phyloP scores from a whole-genome alignment of 2,329 filamentous ascomycete species.

The Sarocladium brachiariae region DNA sequence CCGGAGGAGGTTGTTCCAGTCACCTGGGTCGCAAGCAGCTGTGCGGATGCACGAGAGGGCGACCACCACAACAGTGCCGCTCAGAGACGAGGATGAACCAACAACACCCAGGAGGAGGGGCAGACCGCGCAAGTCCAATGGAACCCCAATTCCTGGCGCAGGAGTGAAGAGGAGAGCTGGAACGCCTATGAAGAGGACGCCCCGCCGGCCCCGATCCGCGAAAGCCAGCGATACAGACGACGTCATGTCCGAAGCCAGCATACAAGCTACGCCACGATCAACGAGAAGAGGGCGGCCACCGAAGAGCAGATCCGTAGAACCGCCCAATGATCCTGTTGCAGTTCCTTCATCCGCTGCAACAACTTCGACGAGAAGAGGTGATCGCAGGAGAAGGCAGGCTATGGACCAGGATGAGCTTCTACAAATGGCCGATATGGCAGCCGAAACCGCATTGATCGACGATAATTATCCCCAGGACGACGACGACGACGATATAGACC shows the following conservation, averaged over 20 bases:
- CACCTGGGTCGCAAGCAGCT: conserved; percentile 17
- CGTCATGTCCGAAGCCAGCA: conserved; percentile 14
- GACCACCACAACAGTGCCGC: conserved; percentile 44
- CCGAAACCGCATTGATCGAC: conserved; percentile 11
- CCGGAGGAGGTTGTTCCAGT: conserved; percentile 37
- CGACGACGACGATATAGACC: conserved; percentile 23
- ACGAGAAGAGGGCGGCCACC: conserved; percentile 12
- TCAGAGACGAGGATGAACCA: conserved; percentile 30
- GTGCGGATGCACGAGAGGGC: conserved; percentile 22
- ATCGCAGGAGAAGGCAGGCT: conserved; percentile 17
- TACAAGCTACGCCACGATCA: conserved; percentile 24
- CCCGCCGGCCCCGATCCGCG: conserved; percentile 26
- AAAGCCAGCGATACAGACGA: conserved; percentile 22
- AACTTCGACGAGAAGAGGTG: conserved; percentile 13
- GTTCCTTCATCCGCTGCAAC: conserved; percentile 13
- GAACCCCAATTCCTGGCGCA: conserved; percentile 41
- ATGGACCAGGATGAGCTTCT: conserved; percentile 21
- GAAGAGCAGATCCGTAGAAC: conserved; percentile 16
- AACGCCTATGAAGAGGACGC: conserved; percentile 34
- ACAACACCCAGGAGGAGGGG: conserved; percentile 36
- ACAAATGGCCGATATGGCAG: conserved; percentile 18
- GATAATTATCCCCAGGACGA: conserved; percentile 14
- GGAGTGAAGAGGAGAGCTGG: conserved; percentile 38
- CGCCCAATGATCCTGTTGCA: conserved; percentile 19
- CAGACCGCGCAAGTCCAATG: conserved; percentile 42